phyloP scores from a whole-genome alignment of 768 basidiomycete genomes.

The Phaffia tasmanica region DNA sequence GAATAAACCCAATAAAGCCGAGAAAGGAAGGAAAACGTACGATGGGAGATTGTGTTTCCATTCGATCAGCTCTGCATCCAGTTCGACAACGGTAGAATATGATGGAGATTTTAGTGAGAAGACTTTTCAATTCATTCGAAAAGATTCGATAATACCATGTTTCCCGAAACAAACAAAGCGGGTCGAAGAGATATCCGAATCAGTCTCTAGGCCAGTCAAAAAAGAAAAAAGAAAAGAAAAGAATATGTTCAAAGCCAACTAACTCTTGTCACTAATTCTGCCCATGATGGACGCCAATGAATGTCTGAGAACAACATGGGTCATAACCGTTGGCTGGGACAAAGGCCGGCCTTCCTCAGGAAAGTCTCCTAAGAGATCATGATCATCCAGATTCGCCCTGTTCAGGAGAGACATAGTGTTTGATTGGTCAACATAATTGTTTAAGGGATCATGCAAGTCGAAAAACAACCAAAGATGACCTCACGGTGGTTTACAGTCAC shows the following conservation, averaged over 20 bases:
- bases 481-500: slow-evolving; percentile 35
- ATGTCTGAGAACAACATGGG: slow-evolving; percentile 37
- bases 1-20: not conserved
- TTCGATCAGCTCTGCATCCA: slow-evolving; percentile 38
- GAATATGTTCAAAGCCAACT: not conserved
- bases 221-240: not conserved
- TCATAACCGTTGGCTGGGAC: slow-evolving; percentile 37
- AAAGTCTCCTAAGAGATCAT: slow-evolving; percentile 36
- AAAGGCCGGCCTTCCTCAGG: slow-evolving; percentile 37
- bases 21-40: slow-evolving; percentile 30
- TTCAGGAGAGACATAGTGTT: too few species aligned
- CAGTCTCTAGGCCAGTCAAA: not conserved
- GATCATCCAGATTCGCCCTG: slow-evolving; percentile 37
- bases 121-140: slow-evolving; percentile 15
- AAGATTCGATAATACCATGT: not conserved
- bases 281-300: slow-evolving; percentile 27
- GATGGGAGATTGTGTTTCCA: slow-evolving; percentile 34
- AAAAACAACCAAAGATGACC: too few species aligned
- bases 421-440: too few species aligned
- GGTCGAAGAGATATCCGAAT: not conserved
- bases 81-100: slow-evolving; percentile 37
- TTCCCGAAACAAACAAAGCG: not conserved
- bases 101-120: slow-evolving; percentile 39
- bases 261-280: slow-evolving; percentile 37
- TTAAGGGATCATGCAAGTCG: too few species aligned